Base-by-base conservation (phyloP, 2,329 filamentous ascomycete species). In the Stenocarpella maydis region DNA sequence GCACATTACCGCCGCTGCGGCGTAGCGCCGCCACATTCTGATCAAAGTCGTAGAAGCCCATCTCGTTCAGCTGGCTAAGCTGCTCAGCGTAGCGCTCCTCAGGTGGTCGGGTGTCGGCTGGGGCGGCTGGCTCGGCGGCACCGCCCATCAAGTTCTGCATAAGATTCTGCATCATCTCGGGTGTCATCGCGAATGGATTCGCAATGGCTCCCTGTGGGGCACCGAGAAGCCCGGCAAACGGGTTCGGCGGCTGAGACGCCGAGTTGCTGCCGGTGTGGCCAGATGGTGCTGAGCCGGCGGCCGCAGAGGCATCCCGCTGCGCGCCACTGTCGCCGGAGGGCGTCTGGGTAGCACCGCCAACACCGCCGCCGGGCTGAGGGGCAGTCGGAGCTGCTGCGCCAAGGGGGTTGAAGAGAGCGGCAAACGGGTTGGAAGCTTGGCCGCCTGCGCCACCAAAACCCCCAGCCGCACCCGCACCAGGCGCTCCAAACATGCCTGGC, bases 31-130 rank as follows among this genome's bases (percentile, higher is more conserved):
- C 90, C 39, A 99, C 89, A 75, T 99, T 99, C 74, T 92, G 85
- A 65, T 99, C 95, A 77, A 98, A 99, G 77, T 99, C 95, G 78
- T 90, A 97, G 82, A 99, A 99, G 3, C 96, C 96, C 96, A 99
- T 99, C 74, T 98, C 96, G 79, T 99, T 99, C 72, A 99, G 83
- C 82, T 98, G 94, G 71, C 94, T 87, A 61, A 99, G 84, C 81
- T 99, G 95, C 39, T 93, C 90, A 3, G 92, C 94, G 75, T 97
- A 99, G 70, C 93, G 86, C 81, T 98, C 96, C 84, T 99, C 96
- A 0, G 96, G 95, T 5, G 96, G 95, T 72, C 95, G 88, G 76
- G 87, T 97, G 81, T 99, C 96, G 3, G 87, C 81, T 6, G 94
- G 92, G 21, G 87, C 81, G 15, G 87, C 80, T 2, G 86, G 78